Conservation (phyloP, 768 basidiomycete genomes). For the Leccinum disarticulatum region DNA sequence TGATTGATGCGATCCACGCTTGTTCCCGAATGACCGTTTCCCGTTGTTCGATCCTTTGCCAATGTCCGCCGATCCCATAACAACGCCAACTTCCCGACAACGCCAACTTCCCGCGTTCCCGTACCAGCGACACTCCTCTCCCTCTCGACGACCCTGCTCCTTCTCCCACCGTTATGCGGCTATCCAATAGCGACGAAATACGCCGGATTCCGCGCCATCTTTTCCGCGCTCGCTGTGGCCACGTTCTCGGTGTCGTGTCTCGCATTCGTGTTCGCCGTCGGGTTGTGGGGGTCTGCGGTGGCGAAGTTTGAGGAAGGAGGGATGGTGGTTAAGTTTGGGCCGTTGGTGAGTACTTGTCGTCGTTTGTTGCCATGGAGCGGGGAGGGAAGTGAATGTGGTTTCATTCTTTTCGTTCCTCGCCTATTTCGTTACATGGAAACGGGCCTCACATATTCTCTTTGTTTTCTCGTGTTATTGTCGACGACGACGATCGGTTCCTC, state of each 20-base stretch:
- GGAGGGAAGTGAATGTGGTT: not conserved
- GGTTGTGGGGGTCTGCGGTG: not conserved
- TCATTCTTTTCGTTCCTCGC: not conserved
- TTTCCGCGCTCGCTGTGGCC: not conserved
- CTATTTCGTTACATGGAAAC: not conserved
- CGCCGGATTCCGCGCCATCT: not conserved
- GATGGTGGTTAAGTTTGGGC: not conserved
- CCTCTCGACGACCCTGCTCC: not conserved
- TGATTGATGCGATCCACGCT: no score
- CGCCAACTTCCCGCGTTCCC: not conserved
- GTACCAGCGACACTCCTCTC: not conserved
- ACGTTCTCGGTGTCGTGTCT: not conserved
- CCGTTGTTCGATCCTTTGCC: no score
- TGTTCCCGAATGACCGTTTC: no score
- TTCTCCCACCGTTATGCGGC: not conserved
- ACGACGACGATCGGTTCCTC: constrained; percentile 43
- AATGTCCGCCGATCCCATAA: no score
- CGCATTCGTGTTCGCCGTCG: constrained; percentile 1
- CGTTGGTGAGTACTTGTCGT: constrained; percentile 4
- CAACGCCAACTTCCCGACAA: no score
- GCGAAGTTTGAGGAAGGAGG: not conserved
- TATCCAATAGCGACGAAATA: not conserved
- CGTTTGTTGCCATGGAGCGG: not conserved
- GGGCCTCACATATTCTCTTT: not conserved
- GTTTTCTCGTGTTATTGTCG: not conserved